These are phyloP conservation scores for Myriosclerotinia scirpicola DNA, from an alignment of 2,329 filamentous ascomycete genomes.

Conservation along the genomic window DNA sequence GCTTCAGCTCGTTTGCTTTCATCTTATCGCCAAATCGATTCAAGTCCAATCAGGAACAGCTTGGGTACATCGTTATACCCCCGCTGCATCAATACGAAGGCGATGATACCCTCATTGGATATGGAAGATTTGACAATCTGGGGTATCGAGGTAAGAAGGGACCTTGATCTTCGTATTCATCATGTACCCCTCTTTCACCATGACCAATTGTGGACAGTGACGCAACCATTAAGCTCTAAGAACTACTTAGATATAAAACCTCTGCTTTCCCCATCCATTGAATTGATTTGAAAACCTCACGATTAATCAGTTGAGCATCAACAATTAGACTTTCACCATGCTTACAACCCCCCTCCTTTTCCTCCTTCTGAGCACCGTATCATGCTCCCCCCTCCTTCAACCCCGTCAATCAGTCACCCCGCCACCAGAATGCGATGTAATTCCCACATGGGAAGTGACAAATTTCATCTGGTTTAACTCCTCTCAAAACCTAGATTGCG, in stretches of 20 bases:
- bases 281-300: not conserved
- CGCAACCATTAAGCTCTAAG: not conserved
- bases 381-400: not conserved
- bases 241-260: not conserved
- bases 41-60: not conserved
- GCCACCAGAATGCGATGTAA: conserved; percentile 12
- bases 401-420: not conserved
- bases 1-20: not conserved
- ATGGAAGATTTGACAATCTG: too few species aligned
- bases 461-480: conserved; percentile 5
- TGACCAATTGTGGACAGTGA: not conserved
- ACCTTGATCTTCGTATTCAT: not conserved
- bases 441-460: conserved; percentile 7
- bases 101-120: not conserved
- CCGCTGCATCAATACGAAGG: conserved; percentile 10
- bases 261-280: not conserved
- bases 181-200: not conserved
- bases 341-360: not conserved
- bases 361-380: not conserved
- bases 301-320: not conserved
- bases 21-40: not conserved
- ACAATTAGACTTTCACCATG: not conserved
- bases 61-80: not conserved
- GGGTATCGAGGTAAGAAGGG: not conserved
- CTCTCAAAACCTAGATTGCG: conserved; percentile 8